Conservation (phyloP, 352 stramenopile species). For the Phytophthora syringae region DNA sequence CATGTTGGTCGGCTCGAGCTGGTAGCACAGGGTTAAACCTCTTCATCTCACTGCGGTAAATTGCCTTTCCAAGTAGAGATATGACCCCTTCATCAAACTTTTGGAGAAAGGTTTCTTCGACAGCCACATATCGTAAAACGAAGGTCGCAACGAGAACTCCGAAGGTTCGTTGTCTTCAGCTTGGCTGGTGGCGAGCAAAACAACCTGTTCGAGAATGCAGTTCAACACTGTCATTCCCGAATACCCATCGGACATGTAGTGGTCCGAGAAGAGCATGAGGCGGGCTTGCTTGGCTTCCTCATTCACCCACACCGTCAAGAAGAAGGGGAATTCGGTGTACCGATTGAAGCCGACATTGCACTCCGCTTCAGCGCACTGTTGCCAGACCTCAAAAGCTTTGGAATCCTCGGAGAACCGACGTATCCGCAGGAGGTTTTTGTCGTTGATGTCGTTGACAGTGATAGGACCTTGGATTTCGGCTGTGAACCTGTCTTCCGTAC, state of each 20-base stretch:
- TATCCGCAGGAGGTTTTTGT: slow-evolving; percentile 24
- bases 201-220: slow-evolving; percentile 33
- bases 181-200: slow-evolving; percentile 4
- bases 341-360: slow-evolving; percentile 43
- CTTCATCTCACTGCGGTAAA: slow-evolving; percentile 20
- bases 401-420: slow-evolving; percentile 5
- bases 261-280: no score
- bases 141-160: slow-evolving; percentile 28
- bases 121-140: slow-evolving; percentile 41
- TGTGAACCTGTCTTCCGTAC: slow-evolving; percentile 32
- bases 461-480: slow-evolving; percentile 39
- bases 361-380: slow-evolving; percentile 28
- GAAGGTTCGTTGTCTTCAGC: not conserved
- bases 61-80: slow-evolving; percentile 14
- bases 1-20: slow-evolving; percentile 28
- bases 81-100: slow-evolving; percentile 26
- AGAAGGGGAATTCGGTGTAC: slow-evolving; percentile 44
- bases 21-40: slow-evolving; percentile 30
- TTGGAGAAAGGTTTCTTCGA: slow-evolving; percentile 24
- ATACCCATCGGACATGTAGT: no score
- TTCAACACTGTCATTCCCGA: no score
- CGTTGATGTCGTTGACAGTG: slow-evolving; percentile 21
- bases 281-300: slow-evolving; percentile 11
- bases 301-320: slow-evolving; percentile 39
- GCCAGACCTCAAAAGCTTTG: slow-evolving; percentile 15